Percentiles rank a stretch among this genome's conserved stretches.
These are phyloP conservation scores for Austroboletus rostrupii DNA, from an alignment of 1,284 basidiomycete genomes.

Conservation along the genomic window DNA sequence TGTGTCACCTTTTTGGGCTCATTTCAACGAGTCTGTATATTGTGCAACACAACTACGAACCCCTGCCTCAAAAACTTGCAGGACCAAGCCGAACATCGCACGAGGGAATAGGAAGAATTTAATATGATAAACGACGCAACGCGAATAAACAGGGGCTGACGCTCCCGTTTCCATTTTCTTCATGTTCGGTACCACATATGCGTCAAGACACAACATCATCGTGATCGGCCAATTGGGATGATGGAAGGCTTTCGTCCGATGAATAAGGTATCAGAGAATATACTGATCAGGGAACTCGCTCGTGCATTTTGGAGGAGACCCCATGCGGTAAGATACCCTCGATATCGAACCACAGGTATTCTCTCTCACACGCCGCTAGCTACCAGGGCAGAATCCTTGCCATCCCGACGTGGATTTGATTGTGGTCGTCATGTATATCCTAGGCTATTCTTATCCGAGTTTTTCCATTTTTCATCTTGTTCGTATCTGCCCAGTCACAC, in stretches of 20 bases:
- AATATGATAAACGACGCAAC: too few relatives aligned
- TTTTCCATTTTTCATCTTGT: constrained; percentile 2
- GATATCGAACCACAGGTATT: constrained; percentile 14
- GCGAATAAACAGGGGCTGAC: too few relatives aligned
- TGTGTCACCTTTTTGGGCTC: not conserved
- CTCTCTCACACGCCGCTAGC: constrained; percentile 23
- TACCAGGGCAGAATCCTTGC: constrained; percentile 3
- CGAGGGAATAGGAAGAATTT: too few relatives aligned
- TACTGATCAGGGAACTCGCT: constrained; percentile 18
- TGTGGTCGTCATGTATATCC: constrained; percentile 1
- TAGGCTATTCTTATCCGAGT: constrained; percentile 22
- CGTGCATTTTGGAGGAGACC: constrained; percentile 4
- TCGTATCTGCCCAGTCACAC: constrained; percentile 2
- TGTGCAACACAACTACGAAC: not conserved
- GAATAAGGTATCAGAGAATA: constrained; percentile 17
- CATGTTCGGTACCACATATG: not conserved
- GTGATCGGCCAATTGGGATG: not conserved
- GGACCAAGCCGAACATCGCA: not conserved
- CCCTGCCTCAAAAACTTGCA: not conserved
- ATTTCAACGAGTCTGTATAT: not conserved
- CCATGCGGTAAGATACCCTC: constrained; percentile 5
- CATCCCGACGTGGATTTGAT: constrained; percentile 5
- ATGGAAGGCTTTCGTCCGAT: constrained; percentile 7
- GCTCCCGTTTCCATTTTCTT: too few relatives aligned
- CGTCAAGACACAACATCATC: not conserved